Evolutionary conservation across 371 early-diverging fungal species (phyloP).

Genomic region (Lichtheimia ornata): DNA sequence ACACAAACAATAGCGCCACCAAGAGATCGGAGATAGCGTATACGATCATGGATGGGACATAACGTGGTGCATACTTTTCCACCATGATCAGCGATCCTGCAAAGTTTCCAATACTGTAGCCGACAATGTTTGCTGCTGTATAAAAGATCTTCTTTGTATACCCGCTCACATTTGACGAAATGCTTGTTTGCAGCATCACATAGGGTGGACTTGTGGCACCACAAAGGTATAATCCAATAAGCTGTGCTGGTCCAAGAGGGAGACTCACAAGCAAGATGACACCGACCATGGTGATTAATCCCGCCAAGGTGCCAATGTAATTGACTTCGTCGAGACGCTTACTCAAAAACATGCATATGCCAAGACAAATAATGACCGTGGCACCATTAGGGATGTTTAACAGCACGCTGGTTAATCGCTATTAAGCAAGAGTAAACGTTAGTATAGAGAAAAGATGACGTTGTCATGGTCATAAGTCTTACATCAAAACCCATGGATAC

Average conservation of each 20-base stretch:
- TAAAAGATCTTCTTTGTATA: constrained; percentile 27
- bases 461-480: background rate
- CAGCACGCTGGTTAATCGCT: constrained; percentile 14
- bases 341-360: constrained; percentile 16
- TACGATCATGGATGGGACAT: constrained; percentile 16
- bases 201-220: constrained; percentile 6
- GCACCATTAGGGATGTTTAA: constrained; percentile 24
- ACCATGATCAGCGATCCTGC: constrained; percentile 32
- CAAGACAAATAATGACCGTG: constrained; percentile 12
- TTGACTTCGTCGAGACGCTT: constrained; percentile 15
- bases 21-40: constrained; percentile 30
- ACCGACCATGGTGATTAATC: constrained; percentile 19
- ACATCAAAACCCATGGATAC: constrained; percentile 33
- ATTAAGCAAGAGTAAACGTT: background rate
- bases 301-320: constrained; percentile 14
- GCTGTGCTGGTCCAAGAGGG: constrained; percentile 18
- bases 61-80: constrained; percentile 12
- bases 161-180: constrained; percentile 18
- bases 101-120: constrained; percentile 31
- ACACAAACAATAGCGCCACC: background rate
- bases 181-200: constrained; percentile 20
- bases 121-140: constrained; percentile 20
- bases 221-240: constrained; percentile 27
- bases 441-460: background rate
- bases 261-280: constrained; percentile 22